phyloP scores from a whole-genome alignment of 2,329 filamentous ascomycete genomes.

The Penicillium sp. region DNA sequence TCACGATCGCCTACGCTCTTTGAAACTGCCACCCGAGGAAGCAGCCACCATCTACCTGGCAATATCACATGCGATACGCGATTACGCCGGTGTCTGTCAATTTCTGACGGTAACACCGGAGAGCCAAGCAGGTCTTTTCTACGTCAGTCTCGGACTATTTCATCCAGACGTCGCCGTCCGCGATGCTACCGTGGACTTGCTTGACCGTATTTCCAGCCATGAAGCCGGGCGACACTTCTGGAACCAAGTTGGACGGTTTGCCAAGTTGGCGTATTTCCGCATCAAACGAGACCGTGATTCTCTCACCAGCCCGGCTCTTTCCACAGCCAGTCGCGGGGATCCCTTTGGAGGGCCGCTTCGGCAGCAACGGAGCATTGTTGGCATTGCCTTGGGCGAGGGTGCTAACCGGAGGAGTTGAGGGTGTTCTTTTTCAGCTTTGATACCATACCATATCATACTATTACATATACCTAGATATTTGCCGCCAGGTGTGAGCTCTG shows the following conservation, averaged over 20 bases:
- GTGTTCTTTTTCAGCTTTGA: not conserved
- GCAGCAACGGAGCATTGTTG: slow-evolving; percentile 34
- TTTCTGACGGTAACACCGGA: slow-evolving; percentile 79
- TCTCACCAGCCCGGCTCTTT: slow-evolving; percentile 20
- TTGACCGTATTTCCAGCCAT: slow-evolving; percentile 79
- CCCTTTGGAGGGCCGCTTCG: slow-evolving; percentile 21
- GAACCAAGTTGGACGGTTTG: slow-evolving; percentile 78
- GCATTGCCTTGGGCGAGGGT: slow-evolving; percentile 31
- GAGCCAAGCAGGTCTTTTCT: slow-evolving; percentile 83
- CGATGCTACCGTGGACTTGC: slow-evolving; percentile 68
- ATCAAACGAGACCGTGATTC: slow-evolving; percentile 62
- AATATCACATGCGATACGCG: slow-evolving; percentile 68
- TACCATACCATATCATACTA: not conserved
- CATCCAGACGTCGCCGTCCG: slow-evolving; percentile 81
- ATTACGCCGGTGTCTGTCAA: slow-evolving; percentile 81
- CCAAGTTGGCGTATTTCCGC: slow-evolving; percentile 78
- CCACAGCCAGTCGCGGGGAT: slow-evolving; percentile 8
- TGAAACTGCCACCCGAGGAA: slow-evolving; percentile 71
- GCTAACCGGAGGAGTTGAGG: slow-evolving; percentile 9
- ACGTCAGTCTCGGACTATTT: slow-evolving; percentile 84
- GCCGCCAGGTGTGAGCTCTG: not conserved
- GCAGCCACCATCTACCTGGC: slow-evolving; percentile 82
- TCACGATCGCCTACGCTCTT: slow-evolving; percentile 80
- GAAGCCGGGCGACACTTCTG: slow-evolving; percentile 93
- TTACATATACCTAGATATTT: not conserved